Evolutionary conservation across 2,329 filamentous ascomycete species (phyloP).

Genomic region (Emergomyces orientalis): DNA sequence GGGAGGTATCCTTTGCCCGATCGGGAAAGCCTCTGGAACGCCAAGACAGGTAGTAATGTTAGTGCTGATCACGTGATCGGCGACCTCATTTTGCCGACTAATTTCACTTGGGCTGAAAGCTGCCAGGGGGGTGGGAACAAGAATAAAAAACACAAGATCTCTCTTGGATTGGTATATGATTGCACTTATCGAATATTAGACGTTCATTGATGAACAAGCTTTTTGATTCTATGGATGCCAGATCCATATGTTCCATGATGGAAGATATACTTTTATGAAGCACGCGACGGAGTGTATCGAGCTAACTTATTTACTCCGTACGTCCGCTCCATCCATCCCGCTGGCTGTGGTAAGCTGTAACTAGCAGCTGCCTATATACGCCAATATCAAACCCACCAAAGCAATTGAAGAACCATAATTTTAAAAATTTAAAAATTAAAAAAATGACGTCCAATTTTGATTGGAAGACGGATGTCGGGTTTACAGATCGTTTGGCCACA

Average conservation of each 20-base stretch:
- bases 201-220: not conserved
- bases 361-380: not conserved
- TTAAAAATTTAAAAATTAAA: not conserved
- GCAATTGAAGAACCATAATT: not conserved
- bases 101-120: too few relatives aligned
- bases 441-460: slow-evolving; percentile 21
- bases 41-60: slow-evolving; percentile 4
- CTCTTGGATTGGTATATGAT: not conserved
- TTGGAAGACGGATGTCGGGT: slow-evolving; percentile 40
- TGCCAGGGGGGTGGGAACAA: too few relatives aligned
- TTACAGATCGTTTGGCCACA: slow-evolving; percentile 52
- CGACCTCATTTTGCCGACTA: too few relatives aligned
- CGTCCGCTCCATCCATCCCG: not conserved
- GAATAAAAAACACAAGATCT: too few relatives aligned
- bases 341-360: not conserved
- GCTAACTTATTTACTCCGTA: not conserved
- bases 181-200: not conserved
- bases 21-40: slow-evolving; percentile 8
- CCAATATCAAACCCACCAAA: too few relatives aligned
- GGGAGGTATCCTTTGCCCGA: slow-evolving; percentile 13
- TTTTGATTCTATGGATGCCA: not conserved
- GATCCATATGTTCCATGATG: not conserved
- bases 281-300: not conserved
- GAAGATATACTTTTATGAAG: not conserved
- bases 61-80: slow-evolving; percentile 12